Conservation (phyloP, 1,139 yeast species). For the Zygosaccharomyces pseudobailii region DNA sequence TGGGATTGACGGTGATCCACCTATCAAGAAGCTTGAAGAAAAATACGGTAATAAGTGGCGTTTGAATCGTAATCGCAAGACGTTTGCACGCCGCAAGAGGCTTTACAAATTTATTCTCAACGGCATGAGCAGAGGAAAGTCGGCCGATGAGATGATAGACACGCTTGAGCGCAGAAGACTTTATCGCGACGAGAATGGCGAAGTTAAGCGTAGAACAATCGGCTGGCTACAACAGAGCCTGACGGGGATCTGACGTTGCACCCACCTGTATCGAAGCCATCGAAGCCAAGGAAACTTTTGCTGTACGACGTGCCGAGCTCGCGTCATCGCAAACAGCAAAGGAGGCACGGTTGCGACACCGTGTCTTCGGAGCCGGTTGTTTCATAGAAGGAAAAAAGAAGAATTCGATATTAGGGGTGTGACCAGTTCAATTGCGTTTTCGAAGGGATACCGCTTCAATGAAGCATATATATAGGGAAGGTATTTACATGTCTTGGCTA, state of each 20-base stretch:
- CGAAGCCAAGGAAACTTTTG: background rate
- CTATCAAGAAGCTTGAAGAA: slow-evolving; percentile 34
- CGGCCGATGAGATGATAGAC: slow-evolving; percentile 34
- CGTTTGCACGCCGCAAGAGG: slow-evolving; percentile 35
- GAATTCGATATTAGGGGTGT: slow-evolving; percentile 2
- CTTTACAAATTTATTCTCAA: slow-evolving; percentile 35
- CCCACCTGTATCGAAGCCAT: background rate
- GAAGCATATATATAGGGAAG: background rate
- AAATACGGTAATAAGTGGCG: slow-evolving; percentile 37
- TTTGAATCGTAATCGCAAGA: slow-evolving; percentile 31
- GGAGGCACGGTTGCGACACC: background rate
- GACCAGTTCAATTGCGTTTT: background rate
- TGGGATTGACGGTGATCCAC: slow-evolving; percentile 36
- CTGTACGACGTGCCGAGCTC: background rate
- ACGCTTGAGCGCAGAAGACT: slow-evolving; percentile 31
- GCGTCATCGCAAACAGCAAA: background rate
- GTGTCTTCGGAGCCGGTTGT: background rate
- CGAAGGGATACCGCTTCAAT: background rate
- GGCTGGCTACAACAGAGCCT: slow-evolving; percentile 36
- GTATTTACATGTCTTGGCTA: background rate
- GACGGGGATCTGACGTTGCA: slow-evolving; percentile 25
- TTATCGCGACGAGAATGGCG: slow-evolving; percentile 33
- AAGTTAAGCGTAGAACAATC: slow-evolving; percentile 32
- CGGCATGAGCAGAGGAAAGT: slow-evolving; percentile 34
- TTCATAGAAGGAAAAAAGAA: background rate